Base-by-base conservation (phyloP, 129 eudicot species). In the Flaveria trinervia region DNA sequence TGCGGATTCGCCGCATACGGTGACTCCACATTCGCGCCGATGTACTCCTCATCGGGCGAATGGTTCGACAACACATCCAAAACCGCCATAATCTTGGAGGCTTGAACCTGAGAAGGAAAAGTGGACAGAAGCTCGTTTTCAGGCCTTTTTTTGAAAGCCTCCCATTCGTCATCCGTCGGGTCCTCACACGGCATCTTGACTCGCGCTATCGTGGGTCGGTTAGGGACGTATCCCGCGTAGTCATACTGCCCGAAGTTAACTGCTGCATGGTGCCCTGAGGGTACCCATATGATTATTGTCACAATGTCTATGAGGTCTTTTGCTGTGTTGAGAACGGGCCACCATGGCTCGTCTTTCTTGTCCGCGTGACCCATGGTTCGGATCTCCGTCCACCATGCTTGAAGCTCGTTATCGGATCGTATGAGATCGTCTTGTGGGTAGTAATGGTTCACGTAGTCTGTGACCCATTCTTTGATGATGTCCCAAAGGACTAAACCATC, bases 231-330 rank as follows among this genome's bases (percentile, higher is more conserved):
- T 9, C 87, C 98, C 0, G 78, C 98, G 14, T 41, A 89, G 54
- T 80, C 84, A 55, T 89, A 92, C 33, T 92, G 96, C 3, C 98
- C 93, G 15, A 92, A 89, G 83, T 92, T 92, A 25, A 89, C 96
- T 0, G 98, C 92, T 0, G 96, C 81, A 78, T 92, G 97, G 78
- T 89, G 97, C 18, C 93, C 93, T 0, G 96, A 89, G 20, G 90
- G 23, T 4, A 84, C 87, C 96, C 96, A 92, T 5, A 84, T 89
- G 16, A 92, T 89, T 1, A 79, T 89, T 57, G 93, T 84, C 9
- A 89, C 30, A n/a, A 87, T 84, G 7, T 72, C 81, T 12, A 88
- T 86, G 17, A 92, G 77, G 75, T 84, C 92, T 0, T 81, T 65
- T 5, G 62, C 84, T 61, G 92, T 92, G 45, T 86, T 77, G 65